Base-by-base conservation (phyloP, 2,329 filamentous ascomycete species). In the Paecilomyces fulvus region DNA sequence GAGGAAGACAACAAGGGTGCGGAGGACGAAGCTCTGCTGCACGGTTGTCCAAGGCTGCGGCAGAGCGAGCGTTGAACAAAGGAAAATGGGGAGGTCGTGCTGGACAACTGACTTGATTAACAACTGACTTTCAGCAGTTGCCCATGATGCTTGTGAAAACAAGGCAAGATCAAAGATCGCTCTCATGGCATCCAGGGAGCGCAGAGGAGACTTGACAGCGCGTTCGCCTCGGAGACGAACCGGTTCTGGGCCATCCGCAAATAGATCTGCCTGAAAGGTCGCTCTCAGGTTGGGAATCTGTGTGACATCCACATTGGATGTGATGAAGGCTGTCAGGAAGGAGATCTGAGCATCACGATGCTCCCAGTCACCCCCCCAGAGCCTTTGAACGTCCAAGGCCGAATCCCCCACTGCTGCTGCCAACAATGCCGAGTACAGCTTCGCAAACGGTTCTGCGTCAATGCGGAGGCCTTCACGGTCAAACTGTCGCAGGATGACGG, bases 331-430 rank as follows among this genome's bases (percentile, higher is more conserved):
- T 60, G 88, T 87, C 55, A 97, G 83, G 69, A 97, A 96, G n/a
- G 92, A 95, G 33, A 99, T 77, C 62, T 97, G 92, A 0, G 94
- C 90, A 60, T 95, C 86, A 12, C 88, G 83, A 63, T 95, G 84
- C 60, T 87, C 84, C 92, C 95, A 99, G 59, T 83, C 65, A 7
- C 92, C 92, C 57, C 92, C 92, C 92, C 94, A 97, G 21, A 99
- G 78, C 43, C 81, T 82, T 70, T 96, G 91, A 49, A 99, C 87
- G 68, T 96, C 90, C 64, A 97, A 85, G 25, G 77, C 77, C 14
- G 81, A 76, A 51, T 83, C 77, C 9, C 82, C 80, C 30, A 75
- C 72, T 2, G 91, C 89, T 55, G 94, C 78, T 0, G 87, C 85
- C 14, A 91, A 75, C 28, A 99, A 76, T 3, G 89, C 88, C 55